Evolutionary conservation across 805 yeast species (phyloP).

Genomic region (Lipomyces kockii): DNA sequence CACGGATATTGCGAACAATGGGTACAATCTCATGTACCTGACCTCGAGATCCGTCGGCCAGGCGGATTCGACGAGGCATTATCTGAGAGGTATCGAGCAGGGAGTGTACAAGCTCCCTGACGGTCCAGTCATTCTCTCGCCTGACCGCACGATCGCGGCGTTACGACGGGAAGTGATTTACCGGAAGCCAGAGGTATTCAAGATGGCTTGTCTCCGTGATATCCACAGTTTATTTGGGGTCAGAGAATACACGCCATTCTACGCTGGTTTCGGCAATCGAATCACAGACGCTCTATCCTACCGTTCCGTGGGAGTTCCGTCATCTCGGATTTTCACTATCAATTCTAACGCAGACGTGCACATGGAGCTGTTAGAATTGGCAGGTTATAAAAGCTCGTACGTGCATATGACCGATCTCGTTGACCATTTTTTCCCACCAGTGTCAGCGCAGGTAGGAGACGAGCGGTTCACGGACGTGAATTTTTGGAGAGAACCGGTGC

Average conservation of each 20-base stretch:
- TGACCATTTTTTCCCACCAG: conserved; percentile 97
- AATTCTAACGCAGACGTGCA: conserved; percentile 97
- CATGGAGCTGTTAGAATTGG: conserved; percentile 91
- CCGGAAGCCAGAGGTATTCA: conserved; percentile 97
- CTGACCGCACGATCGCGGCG: conserved; percentile 97
- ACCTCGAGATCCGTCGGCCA: conserved; percentile 96
- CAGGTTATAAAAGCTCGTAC: conserved; percentile 89
- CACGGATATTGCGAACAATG: conserved; percentile 82
- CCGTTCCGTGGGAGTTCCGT: conserved; percentile 90
- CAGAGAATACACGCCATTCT: conserved; percentile 57
- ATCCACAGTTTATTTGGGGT: conserved; percentile 68
- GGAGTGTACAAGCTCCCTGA: conserved; percentile 67
- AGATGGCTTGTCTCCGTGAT: conserved; percentile 94
- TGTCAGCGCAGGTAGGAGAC: conserved; percentile 48
- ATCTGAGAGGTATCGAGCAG: conserved; percentile 77
- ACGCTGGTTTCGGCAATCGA: conserved; percentile 96
- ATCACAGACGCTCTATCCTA: conserved; percentile 96
- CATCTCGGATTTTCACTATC: conserved; percentile 92
- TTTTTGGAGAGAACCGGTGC: conserved; percentile 87
- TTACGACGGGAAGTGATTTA: conserved; percentile 86
- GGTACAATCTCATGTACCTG: conserved; percentile 89
- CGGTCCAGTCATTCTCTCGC: conserved; percentile 94
- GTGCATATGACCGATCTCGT: conserved; percentile 90
- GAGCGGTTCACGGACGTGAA: conserved; percentile 83
- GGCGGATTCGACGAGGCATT: conserved; percentile 88